phyloP scores from a whole-genome alignment of 192 early-diverging fungal genomes.

The Podila epigama region DNA sequence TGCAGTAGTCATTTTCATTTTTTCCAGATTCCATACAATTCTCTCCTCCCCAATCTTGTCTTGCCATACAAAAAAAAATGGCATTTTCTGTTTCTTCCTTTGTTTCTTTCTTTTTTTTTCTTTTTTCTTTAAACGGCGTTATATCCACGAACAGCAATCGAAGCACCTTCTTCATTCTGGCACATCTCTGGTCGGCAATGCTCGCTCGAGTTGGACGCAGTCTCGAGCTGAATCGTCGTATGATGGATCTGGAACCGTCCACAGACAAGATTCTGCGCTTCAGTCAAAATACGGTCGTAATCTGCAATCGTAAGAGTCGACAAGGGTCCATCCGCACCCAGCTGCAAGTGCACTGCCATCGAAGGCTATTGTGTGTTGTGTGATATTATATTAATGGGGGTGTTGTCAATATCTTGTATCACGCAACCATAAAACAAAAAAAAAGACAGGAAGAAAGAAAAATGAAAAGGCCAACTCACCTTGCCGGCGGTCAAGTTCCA shows the following conservation, averaged over 20 bases:
- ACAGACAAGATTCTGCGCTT: constrained; percentile 60
- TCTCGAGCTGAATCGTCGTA: constrained; percentile 63
- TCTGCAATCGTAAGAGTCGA: constrained; percentile 34
- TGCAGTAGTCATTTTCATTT: too few relatives aligned
- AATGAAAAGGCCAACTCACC: constrained; percentile 5
- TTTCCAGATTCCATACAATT: too few relatives aligned
- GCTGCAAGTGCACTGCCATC: constrained; percentile 31
- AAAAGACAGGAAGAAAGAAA: not conserved
- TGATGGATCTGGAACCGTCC: constrained; percentile 61
- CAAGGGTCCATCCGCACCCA: constrained; percentile 3
- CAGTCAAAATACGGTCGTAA: constrained; percentile 58
- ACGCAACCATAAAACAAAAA: not conserved
- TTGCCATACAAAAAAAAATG: not conserved
- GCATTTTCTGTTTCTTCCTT: not conserved
- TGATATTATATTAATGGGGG: not conserved
- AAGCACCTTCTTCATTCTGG: constrained; percentile 11
- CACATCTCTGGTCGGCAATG: constrained; percentile 61
- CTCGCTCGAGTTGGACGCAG: constrained; percentile 47
- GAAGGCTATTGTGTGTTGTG: constrained; percentile 35
- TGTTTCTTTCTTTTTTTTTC: not conserved
- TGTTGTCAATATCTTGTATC: not conserved
- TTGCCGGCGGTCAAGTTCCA: constrained; percentile 66
- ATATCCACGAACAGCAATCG: constrained; percentile 5
- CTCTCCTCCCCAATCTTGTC: too few relatives aligned
- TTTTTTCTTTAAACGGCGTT: constrained; percentile 19